phyloP scores from a whole-genome alignment of 1,284 basidiomycete species.

The Cutaneotrichosporon sp. region DNA sequence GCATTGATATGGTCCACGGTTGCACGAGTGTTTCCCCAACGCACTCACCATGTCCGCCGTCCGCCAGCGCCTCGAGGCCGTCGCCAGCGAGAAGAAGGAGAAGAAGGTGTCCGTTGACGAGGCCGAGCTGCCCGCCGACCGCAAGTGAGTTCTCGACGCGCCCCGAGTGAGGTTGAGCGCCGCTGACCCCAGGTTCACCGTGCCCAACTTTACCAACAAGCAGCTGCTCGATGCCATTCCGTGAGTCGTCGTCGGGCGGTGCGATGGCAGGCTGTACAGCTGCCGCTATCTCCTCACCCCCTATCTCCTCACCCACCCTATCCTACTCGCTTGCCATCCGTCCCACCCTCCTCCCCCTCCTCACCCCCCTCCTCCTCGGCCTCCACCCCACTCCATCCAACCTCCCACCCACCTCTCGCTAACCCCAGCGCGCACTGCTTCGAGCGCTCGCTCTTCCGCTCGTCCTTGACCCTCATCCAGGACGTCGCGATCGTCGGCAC shows the following conservation, averaged over 20 bases:
- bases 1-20: too few species aligned
- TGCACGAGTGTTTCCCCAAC: not conserved
- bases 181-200: constrained; percentile 42
- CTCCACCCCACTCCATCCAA: not conserved
- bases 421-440: constrained; percentile 73
- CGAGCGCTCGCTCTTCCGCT: constrained; percentile 83
- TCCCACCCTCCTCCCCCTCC: too few species aligned
- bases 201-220: constrained; percentile 54
- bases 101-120: constrained; percentile 15
- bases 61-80: constrained; percentile 16
- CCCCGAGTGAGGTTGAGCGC: not conserved
- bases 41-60: constrained; percentile 16
- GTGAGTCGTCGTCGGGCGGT: too few species aligned
- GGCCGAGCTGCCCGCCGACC: constrained; percentile 15
- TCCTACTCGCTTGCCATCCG: constrained; percentile 57
- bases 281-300: too few species aligned
- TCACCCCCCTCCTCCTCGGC: not conserved
- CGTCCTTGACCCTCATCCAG: constrained; percentile 75
- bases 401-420: not conserved
- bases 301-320: too few species aligned
- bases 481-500: constrained; percentile 71
- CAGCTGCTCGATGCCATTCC: constrained; percentile 79
- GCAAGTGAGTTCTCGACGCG: constrained; percentile 6
- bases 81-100: constrained; percentile 6
- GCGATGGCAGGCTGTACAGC: too few species aligned